Evolutionary conservation across 2,329 filamentous ascomycete genomes (phyloP), one percentile per base, ranked within the genome.

Genomic region (Chalaropsis ovoidea): DNA sequence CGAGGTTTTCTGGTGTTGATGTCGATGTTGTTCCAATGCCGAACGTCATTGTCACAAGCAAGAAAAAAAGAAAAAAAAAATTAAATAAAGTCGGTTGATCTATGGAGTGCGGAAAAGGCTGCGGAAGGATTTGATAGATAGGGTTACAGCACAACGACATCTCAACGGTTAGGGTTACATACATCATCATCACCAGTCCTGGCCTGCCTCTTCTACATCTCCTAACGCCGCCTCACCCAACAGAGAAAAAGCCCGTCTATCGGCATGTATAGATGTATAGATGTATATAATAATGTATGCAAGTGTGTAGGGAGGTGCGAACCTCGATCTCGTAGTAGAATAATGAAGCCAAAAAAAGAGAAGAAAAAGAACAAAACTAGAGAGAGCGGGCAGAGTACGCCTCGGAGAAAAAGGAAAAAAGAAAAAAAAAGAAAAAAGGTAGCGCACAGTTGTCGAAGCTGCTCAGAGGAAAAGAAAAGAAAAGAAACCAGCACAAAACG

Each of bases 311-410:
- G 52, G 17, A 10, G 19, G 22, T 13, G 22, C 22, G 52, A 56
- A 56, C 52, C 24, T 31, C 2, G 27, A 56, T 43, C 61, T 49
- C 63, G 56, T 24, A 67, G 63, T 56, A 27, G 17, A 61, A 61
- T 15, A 47, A 42, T 49, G 61, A 47, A 64, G 24, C 41, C 15
- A 56, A 61, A 47, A 65, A 60, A 61, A 62, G 41, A 69, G 11
- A 67, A 52, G 60, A 63, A 54, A 52, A 15, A 63, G 15, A 49
- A 58, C 42, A 68, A 67, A 65, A 41, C 17, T 52, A 42, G 47
- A 45, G 58, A 68, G 6, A 31, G 6, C 31, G 6, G 6, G 6
- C 2, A 31, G 6, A 31, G n/a, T 10, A 49, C 22, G 45, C 1
- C n/a, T 47, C 22, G 45, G 8, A 49, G 10, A 19, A 24, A 10